Evolutionary conservation across 345 rosid genomes (phyloP).

Genomic region (Acer saccharum): DNA sequence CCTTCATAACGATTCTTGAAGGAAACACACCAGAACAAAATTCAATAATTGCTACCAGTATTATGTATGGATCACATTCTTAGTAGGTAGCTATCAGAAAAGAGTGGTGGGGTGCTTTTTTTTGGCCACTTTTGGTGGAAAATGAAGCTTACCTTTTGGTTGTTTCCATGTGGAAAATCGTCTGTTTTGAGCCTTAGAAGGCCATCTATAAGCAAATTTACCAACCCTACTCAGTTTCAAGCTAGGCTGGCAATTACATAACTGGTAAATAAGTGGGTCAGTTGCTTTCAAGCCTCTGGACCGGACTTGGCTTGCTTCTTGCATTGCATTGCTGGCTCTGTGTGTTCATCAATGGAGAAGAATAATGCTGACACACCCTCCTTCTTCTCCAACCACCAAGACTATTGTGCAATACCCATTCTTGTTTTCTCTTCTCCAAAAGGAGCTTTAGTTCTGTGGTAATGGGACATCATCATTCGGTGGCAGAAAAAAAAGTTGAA

Average conservation of each 20-base stretch:
- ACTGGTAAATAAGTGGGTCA: slow-evolving; percentile 25
- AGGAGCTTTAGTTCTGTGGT: background rate
- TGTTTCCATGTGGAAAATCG: slow-evolving; percentile 32
- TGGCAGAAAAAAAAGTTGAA: background rate
- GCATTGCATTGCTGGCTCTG: background rate
- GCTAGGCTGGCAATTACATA: slow-evolving; percentile 38
- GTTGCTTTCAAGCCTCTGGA: slow-evolving; percentile 9
- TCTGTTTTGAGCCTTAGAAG: slow-evolving; percentile 22
- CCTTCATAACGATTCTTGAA: slow-evolving; percentile 22
- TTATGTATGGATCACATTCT: slow-evolving; percentile 39
- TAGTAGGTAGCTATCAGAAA: slow-evolving; percentile 29
- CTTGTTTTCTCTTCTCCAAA: background rate
- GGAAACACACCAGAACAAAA: slow-evolving; percentile 25
- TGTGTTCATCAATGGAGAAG: slow-evolving; percentile 17
- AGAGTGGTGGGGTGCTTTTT: slow-evolving; percentile 21
- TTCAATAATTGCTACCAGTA: slow-evolving; percentile 40
- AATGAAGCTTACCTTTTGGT: slow-evolving; percentile 38
- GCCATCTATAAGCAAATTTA: slow-evolving; percentile 29
- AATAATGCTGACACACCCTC: slow-evolving; percentile 19
- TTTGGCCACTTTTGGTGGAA: slow-evolving; percentile 31
- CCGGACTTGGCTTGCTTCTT: background rate
- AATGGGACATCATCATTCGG: background rate
- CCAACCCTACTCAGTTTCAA: slow-evolving; percentile 28
- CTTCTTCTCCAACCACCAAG: slow-evolving; percentile 29
- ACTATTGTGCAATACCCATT: background rate